Conservation (phyloP, 805 yeast species). For the Monosporozyma solicola region DNA sequence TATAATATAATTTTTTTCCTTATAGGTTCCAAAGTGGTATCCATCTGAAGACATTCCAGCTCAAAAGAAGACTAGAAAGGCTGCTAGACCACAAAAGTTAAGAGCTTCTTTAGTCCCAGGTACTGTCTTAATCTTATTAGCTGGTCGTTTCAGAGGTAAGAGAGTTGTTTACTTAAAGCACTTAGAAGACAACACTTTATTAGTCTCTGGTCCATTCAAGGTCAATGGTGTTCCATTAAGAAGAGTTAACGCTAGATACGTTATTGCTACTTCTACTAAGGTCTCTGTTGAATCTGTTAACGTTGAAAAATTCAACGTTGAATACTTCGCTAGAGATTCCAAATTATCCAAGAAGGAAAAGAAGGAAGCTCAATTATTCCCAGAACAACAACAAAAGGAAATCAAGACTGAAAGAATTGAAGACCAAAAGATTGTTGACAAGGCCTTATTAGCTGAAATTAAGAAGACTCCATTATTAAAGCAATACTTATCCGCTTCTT, state of each 20-base stretch:
- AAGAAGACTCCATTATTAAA: slow-evolving; percentile 93
- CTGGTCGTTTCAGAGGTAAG: slow-evolving; percentile 99
- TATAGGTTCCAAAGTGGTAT: slow-evolving; percentile 81
- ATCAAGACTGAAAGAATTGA: slow-evolving; percentile 86
- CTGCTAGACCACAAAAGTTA: slow-evolving; percentile 84
- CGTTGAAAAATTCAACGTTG: slow-evolving; percentile 81
- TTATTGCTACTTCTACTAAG: slow-evolving; percentile 93
- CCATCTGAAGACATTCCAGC: slow-evolving; percentile 82
- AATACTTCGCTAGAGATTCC: slow-evolving; percentile 86
- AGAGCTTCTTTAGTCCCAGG: slow-evolving; percentile 95
- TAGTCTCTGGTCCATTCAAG: slow-evolving; percentile 98
- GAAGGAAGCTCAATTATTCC: slow-evolving; percentile 87
- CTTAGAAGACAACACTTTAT: slow-evolving; percentile 93
- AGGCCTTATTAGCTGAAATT: slow-evolving; percentile 82
- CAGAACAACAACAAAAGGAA: slow-evolving; percentile 68
- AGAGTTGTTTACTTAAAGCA: slow-evolving; percentile 95
- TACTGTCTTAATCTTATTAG: slow-evolving; percentile 89
- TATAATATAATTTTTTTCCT: background rate
- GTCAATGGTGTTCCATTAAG: slow-evolving; percentile 98
- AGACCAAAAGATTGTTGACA: slow-evolving; percentile 92
- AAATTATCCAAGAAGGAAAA: slow-evolving; percentile 69
- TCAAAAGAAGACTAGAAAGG: slow-evolving; percentile 80
- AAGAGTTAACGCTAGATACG: slow-evolving; percentile 97
- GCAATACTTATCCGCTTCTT: slow-evolving; percentile 88
- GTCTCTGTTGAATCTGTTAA: slow-evolving; percentile 70